Conservation (phyloP, 148 eudicot species). For the Bassia scoparia region DNA sequence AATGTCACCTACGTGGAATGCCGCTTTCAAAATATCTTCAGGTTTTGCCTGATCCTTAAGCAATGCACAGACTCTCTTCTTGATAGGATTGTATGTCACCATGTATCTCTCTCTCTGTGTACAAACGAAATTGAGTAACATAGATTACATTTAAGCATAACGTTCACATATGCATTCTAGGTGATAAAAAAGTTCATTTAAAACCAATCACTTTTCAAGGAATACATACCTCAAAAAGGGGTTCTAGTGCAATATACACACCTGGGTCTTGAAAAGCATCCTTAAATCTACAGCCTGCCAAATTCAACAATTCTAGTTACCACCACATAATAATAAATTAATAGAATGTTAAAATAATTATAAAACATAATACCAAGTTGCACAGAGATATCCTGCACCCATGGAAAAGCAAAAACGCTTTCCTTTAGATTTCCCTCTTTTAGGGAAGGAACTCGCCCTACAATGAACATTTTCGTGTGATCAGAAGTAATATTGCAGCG, state of each 20-base stretch:
- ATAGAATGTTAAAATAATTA: background rate
- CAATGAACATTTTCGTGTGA: slow-evolving; percentile 7
- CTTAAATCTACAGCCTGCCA: slow-evolving; percentile 80
- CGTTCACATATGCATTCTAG: background rate
- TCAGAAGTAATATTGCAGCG: background rate
- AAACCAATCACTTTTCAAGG: background rate
- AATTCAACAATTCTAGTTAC: slow-evolving; percentile 19
- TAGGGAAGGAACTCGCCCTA: slow-evolving; percentile 83
- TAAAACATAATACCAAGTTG: slow-evolving; percentile 55
- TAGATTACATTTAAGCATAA: background rate
- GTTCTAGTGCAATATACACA: slow-evolving; percentile 65
- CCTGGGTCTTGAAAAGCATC: slow-evolving; percentile 94
- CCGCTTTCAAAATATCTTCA: slow-evolving; percentile 92
- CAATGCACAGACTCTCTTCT: slow-evolving; percentile 84
- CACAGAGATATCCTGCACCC: slow-evolving; percentile 72
- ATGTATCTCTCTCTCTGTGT: slow-evolving; percentile 72
- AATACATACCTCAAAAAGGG: slow-evolving; percentile 72
- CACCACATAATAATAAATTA: slow-evolving; percentile 9
- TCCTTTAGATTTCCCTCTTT: slow-evolving; percentile 90
- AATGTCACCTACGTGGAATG: slow-evolving; percentile 72
- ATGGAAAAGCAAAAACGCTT: slow-evolving; percentile 64
- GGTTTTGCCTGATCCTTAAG: slow-evolving; percentile 90
- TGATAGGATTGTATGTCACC: slow-evolving; percentile 76
- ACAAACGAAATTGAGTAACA: slow-evolving; percentile 12
- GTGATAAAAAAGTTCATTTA: background rate